These are phyloP conservation scores for Candida xyloterini DNA, from an alignment of 805 yeast species.

Conservation along the genomic window DNA sequence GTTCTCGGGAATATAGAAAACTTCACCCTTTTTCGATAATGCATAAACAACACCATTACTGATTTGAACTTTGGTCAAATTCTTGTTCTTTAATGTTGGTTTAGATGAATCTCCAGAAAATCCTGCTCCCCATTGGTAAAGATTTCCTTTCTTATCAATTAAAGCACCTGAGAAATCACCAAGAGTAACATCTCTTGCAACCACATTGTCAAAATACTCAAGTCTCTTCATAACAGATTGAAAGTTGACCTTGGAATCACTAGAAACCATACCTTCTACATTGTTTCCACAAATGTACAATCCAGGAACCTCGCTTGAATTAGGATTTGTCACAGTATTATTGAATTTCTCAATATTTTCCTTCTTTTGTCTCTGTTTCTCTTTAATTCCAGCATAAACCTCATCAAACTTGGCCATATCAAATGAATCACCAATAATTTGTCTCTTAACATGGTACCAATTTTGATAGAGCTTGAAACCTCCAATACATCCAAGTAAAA, in stretches of 20 bases:
- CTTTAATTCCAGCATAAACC: conserved; percentile 33
- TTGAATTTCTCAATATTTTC: conserved; percentile 19
- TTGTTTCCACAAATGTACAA: conserved; percentile 65
- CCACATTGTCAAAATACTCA: conserved; percentile 58
- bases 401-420: conserved; percentile 38
- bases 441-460: conserved; percentile 38
- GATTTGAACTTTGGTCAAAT: conserved; percentile 41
- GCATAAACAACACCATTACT: conserved; percentile 57
- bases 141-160: conserved; percentile 64
- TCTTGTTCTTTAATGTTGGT: conserved; percentile 45
- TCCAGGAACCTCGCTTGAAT: conserved; percentile 48
- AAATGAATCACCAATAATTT: conserved; percentile 31
- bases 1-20: conserved; percentile 35
- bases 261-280: conserved; percentile 33
- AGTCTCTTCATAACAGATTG: conserved; percentile 58
- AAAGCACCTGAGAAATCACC: conserved; percentile 51
- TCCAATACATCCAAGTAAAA: conserved; percentile 39
- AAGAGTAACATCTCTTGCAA: conserved; percentile 55
- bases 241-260: conserved; percentile 27
- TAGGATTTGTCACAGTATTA: conserved; percentile 32
- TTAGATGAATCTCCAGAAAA: conserved; percentile 25
- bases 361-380: conserved; percentile 20
- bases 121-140: conserved; percentile 68
- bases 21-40: conserved; percentile 46
- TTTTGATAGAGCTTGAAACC: conserved; percentile 40